phyloP scores from a whole-genome alignment of 768 basidiomycete genomes.

The Calocybe gangraenosa region DNA sequence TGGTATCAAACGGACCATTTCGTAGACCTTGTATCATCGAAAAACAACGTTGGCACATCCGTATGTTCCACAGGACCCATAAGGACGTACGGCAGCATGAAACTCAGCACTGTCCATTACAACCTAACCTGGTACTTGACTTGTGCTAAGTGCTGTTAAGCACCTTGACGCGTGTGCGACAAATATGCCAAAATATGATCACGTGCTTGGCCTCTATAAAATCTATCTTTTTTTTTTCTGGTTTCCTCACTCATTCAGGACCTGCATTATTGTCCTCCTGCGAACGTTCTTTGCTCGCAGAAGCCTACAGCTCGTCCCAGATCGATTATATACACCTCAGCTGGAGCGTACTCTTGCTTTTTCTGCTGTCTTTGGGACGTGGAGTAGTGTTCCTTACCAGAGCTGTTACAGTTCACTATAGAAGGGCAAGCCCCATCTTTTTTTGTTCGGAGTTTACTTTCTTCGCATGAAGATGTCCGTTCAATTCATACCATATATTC shows the following conservation, averaged over 20 bases:
- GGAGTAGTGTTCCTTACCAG: constrained; percentile 33
- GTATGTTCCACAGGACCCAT: background rate
- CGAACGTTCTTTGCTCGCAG: constrained; percentile 28
- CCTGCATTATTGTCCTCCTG: constrained; percentile 33
- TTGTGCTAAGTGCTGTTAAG: background rate
- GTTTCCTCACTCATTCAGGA: constrained; percentile 25
- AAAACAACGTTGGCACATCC: background rate
- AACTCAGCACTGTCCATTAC: constrained; percentile 60
- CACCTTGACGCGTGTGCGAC: background rate
- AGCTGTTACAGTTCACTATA: constrained; percentile 21
- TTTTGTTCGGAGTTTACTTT: background rate
- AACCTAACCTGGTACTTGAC: background rate
- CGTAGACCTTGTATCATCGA: constrained; percentile 53
- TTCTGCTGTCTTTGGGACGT: constrained; percentile 20
- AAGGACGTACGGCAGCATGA: constrained; percentile 46
- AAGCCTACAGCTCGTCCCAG: constrained; percentile 30
- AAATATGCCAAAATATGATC: constrained; percentile 11
- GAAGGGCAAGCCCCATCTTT: no score
- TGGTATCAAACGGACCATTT: constrained; percentile 69
- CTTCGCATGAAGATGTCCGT: no score
- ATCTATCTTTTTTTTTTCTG: constrained; percentile 7
- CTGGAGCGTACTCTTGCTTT: constrained; percentile 29
- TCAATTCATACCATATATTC: no score
- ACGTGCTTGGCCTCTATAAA: constrained; percentile 14
- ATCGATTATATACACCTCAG: constrained; percentile 24